Evolutionary conservation across 2,329 filamentous ascomycete species (phyloP).

Genomic region (Juglanconis juglandina): DNA sequence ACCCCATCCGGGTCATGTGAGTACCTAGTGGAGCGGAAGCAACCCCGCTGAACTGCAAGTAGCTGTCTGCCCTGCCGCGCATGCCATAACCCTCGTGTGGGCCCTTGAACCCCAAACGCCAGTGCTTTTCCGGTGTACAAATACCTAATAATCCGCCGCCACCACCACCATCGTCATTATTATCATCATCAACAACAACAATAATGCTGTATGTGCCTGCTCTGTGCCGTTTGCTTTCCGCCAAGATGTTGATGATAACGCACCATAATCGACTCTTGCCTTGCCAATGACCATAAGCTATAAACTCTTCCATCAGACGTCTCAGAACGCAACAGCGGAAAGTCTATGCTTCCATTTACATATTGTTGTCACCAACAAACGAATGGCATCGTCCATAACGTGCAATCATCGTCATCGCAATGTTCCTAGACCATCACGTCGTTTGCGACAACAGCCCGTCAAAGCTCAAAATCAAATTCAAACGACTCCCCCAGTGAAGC

Average conservation of each 20-base stretch:
- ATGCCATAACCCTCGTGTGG: background rate
- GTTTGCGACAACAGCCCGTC: background rate
- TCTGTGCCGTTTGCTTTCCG: background rate
- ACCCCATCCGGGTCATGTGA: background rate
- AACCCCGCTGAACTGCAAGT: background rate
- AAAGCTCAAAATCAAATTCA: constrained; percentile 18
- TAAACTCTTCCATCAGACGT: background rate
- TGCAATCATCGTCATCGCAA: background rate
- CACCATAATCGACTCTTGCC: background rate
- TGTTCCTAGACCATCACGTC: background rate
- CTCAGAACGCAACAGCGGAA: background rate
- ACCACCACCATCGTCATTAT: too few relatives aligned
- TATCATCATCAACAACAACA: too few relatives aligned
- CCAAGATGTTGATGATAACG: background rate
- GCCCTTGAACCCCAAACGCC: constrained; percentile 9
- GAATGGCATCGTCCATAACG: background rate
- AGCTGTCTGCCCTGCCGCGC: background rate
- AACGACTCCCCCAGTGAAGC: constrained; percentile 16
- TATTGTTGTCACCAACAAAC: background rate
- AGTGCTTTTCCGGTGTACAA: constrained; percentile 7
- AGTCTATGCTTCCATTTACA: background rate
- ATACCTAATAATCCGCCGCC: background rate
- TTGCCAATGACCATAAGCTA: background rate
- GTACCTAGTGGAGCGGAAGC: background rate
- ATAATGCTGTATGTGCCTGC: background rate